Evolutionary conservation across 768 basidiomycete genomes (phyloP), one percentile per base, ranked within the genome.

Genomic region (Phaeotremella fagi): DNA sequence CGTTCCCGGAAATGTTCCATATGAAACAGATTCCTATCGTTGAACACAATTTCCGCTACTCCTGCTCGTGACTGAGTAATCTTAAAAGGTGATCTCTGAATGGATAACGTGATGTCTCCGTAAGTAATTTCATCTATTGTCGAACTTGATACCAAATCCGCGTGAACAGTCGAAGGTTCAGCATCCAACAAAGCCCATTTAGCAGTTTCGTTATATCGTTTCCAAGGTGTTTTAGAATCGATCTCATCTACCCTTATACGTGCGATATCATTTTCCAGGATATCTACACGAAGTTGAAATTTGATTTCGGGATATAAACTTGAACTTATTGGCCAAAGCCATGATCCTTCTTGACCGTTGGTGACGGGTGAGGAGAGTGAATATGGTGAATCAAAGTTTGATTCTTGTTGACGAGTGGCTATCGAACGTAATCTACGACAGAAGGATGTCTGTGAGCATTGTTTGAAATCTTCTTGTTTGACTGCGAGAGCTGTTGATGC

Each of bases 171-270:
- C 26, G 67, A 66, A 0, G 92, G 94, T 54, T 90, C 85, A 0
- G 55, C 27, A n/a, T 80, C 74, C 27, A 87, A 76, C 52, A 99
- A 77, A 0, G 89, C 87, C 92, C 94, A 99, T 0, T 82, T 82
- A 2, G 89, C 83, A 1, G 92, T 85, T 70, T 97, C 92, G 72
- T 98, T 83, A 73, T 98, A 98, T 27, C 88, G 82, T 75, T 86
- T 90, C 61, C 81, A 77, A 55, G 90, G 75, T 1, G 87, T 68
- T 6, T 52, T 54, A 0, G 63, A 86, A 41, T 79, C 80, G 0
- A 88, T 78, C 70, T 98, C 89, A 74, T 99, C 91, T 82, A 95
- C 85, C n/a, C 85, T 78, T 37, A 98, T 82, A n/a, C 92, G 80
- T 28, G 88, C 86, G 28, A 92, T 86, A 74, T 94, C 87, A 0